Percentiles rank a stretch among this genome's conserved stretches.
These are phyloP conservation scores for Salvia sclarea DNA, from an alignment of 305 asterid species.

Conservation along the genomic window DNA sequence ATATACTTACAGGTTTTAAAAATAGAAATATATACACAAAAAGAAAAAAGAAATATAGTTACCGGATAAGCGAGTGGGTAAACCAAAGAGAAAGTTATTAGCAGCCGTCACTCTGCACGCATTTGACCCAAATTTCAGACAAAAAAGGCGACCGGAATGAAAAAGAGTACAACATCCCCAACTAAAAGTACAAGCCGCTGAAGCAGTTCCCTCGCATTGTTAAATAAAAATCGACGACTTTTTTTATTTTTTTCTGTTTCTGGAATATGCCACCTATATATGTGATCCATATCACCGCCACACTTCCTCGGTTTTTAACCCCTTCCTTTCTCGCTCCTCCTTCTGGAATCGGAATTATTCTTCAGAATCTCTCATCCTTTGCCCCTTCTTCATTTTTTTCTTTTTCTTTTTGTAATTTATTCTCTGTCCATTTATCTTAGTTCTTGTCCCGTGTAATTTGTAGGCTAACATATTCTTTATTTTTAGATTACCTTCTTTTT, in stretches of 20 bases:
- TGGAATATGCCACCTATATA: not conserved
- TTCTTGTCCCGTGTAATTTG: not conserved
- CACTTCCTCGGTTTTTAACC: not conserved
- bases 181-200: not conserved
- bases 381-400: not conserved
- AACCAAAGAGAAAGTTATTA: not conserved
- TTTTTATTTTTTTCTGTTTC: not conserved
- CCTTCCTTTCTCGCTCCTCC: conserved; percentile 4
- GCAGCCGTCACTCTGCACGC: not conserved
- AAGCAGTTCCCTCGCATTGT: not conserved
- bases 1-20: no score
- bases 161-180: not conserved
- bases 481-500: conserved; percentile 8
- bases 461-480: conserved; percentile 12
- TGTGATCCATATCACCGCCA: conserved; percentile 36
- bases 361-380: conserved; percentile 37
- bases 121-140: not conserved
- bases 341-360: conserved; percentile 43
- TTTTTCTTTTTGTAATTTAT: not conserved
- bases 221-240: not conserved
- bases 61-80: no score
- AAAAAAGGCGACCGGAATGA: not conserved
- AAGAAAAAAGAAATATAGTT: no score
- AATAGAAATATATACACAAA: no score
- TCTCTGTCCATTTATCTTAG: not conserved